Evolutionary conservation across 257 asterid species (phyloP), one percentile per base, ranked within the genome.

Genomic region (Ocimum tenuiflorum): DNA sequence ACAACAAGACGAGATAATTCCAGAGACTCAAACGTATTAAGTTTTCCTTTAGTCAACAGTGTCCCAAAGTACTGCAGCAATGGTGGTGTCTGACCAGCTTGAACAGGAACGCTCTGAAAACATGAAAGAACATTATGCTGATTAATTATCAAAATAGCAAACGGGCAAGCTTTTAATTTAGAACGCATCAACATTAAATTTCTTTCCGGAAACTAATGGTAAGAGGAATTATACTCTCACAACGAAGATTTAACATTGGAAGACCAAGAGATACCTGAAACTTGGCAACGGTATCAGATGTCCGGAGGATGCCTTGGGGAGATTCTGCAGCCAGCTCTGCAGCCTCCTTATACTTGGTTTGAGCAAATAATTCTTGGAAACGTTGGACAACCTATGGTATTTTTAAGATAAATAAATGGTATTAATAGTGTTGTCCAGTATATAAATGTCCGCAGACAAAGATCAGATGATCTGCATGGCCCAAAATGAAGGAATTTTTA

Each of bases 301-400:
- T 94, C 57, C 99, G 83, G 42, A 94, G 99, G 68, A 94, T 88
- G 82, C 99, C 97, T 76, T 91, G 99, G 0, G 99, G 99, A 70
- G 99, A 94, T 70, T 94, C 97, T 55, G 99, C 99, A 71, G 97
- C 99, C 73, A 94, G 95, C 79, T 94, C 99, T 0, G 99, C 99
- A 73, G 99, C 99, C 81, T 94, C 99, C 79, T 94, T 94, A 48
- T 94, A 94, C 85, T 94, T 94, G 23, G 99, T 88, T 75, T 90
- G 99, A 79, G 99, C 94, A 80, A 94, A 94, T 82, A 94, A 79
- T 75, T 94, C 99, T 82, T 94, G 97, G 81, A 94, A 94, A 14
- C 92, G 99, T 79, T 88, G 95, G 77, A 94, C 97, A 76, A 94
- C 99, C 99, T 94, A 78, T 42, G 53, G 52, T 14, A 75, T 63